phyloP scores from a whole-genome alignment of 2,329 filamentous ascomycete genomes.

The Sporothrix brunneoviolacea region DNA sequence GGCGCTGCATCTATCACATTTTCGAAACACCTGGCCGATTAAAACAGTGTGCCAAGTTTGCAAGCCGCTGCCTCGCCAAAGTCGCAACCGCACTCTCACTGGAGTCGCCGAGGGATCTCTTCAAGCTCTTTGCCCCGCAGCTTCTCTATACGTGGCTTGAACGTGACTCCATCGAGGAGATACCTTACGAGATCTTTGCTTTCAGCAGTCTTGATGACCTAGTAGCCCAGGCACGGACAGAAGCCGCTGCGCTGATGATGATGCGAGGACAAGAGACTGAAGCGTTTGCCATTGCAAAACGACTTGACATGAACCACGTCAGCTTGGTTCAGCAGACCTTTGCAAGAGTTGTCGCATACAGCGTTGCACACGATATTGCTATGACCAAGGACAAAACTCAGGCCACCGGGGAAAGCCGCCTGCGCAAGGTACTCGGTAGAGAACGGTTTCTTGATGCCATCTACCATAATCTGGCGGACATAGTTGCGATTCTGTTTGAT shows the following conservation, averaged over 20 bases:
- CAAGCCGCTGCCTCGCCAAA: conserved; percentile 60
- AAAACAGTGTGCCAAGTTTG: conserved; percentile 58
- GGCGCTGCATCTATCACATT: conserved; percentile 84
- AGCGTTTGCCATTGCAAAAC: conserved; percentile 51
- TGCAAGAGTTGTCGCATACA: conserved; percentile 73
- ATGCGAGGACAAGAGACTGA: conserved; percentile 70
- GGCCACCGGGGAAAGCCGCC: conserved; percentile 54
- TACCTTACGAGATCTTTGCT: conserved; percentile 81
- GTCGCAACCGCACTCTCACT: conserved; percentile 63
- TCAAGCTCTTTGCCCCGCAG: conserved; percentile 79
- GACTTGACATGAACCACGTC: conserved; percentile 46
- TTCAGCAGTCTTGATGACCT: conserved; percentile 65
- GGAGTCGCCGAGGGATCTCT: conserved; percentile 61
- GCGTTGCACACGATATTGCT: conserved; percentile 68
- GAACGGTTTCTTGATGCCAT: conserved; percentile 58
- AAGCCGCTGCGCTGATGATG: conserved; percentile 71
- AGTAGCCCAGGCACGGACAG: conserved; percentile 63
- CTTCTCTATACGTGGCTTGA: conserved; percentile 88
- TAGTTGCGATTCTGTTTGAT: conserved; percentile 69
- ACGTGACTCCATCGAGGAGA: conserved; percentile 54
- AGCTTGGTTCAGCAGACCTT: conserved; percentile 64
- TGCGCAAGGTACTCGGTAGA: conserved; percentile 64
- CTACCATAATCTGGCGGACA: conserved; percentile 65
- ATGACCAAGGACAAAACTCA: conserved; percentile 33
- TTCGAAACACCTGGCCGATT: conserved; percentile 83